Base-by-base conservation (phyloP, 2,329 filamentous ascomycete species). In the Zymoseptoria pseudotritici region DNA sequence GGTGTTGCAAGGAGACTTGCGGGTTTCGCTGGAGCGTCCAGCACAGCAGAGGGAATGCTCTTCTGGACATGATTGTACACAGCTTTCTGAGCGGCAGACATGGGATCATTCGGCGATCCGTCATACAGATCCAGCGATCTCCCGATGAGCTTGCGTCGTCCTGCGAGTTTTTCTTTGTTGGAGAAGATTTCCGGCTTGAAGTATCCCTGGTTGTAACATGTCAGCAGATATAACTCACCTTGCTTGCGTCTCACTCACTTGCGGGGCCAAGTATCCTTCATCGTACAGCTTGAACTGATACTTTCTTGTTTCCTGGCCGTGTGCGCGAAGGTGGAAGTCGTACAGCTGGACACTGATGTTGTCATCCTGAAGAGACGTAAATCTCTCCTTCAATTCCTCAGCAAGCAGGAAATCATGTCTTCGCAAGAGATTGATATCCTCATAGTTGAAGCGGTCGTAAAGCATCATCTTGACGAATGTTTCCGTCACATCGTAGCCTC, bases 401-500 rank as follows among this genome's bases (percentile, higher is more conserved):
- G 93, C 93, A 22, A 99, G 81, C 46, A 97, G 77, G 67, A 93
- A 97, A 73, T 99, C 94, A 70, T 97, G 95, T 54, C 94, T 85
- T 57, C 91, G 84, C 73, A 86, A 87, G 26, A 99, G 80, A 71
- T 99, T 96, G 76, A 99, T 95, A 20, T 97, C 92, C 54, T 88
- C 83, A 73, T 99, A 99, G 4, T 95, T 93, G 68, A 99, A 97
- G 69, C 94, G 89, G 73, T 97, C 92, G 75, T 89, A 91, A 2
- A 99, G 84, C 88, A 97, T 91, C 93, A 97, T 97, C 77, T 94
- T 96, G 73, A 96, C 83, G 70, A 99, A 97, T 0, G 90, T 89
- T 68, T 96, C 91, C 0, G 94, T 97, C 46, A 97, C 89, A 74
- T 99, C 94, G 69, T 83, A 86, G 1, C 94, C 94, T 55, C 94